These are phyloP conservation scores for Vaccinium macrocarpon DNA, from an alignment of 148 eudicot genomes.

Conservation along the genomic window DNA sequence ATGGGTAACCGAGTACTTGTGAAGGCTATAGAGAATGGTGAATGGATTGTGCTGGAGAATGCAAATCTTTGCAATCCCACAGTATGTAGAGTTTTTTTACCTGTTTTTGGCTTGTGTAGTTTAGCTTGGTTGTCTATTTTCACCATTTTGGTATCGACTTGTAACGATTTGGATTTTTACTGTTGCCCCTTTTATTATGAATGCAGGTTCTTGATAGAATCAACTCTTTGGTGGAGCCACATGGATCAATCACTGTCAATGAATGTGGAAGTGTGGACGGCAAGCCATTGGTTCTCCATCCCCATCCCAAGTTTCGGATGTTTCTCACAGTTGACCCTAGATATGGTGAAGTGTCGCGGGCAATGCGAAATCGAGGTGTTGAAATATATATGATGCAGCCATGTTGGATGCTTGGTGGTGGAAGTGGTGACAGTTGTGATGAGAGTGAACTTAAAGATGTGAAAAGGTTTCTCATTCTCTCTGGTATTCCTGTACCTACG, in stretches of 20 bases:
- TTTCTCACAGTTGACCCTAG: conserved; percentile 90
- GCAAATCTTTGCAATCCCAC: conserved; percentile 99
- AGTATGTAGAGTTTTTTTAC: conserved; percentile 33
- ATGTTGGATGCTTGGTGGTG: conserved; percentile 48
- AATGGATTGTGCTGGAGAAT: conserved; percentile 94
- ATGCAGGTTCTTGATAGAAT: conserved; percentile 93
- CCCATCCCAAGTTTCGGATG: conserved; percentile 85
- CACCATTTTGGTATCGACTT: background rate
- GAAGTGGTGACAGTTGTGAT: conserved; percentile 21
- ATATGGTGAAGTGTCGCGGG: conserved; percentile 88
- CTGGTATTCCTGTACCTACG: conserved; percentile 48
- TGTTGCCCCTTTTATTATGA: conserved; percentile 8
- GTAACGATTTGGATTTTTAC: background rate
- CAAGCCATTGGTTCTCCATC: conserved; percentile 70
- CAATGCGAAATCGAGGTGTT: conserved; percentile 96
- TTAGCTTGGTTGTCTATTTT: background rate
- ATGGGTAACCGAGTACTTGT: conserved; percentile 79
- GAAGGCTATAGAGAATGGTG: conserved; percentile 92
- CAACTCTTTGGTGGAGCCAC: conserved; percentile 89
- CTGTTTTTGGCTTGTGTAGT: conserved; percentile 7
- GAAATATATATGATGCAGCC: conserved; percentile 88
- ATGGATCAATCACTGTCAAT: conserved; percentile 82
- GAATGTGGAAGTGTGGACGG: conserved; percentile 93
- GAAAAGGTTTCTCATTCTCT: conserved; percentile 65
- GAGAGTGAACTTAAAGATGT: conserved; percentile 60